Percentiles rank a stretch among this genome's conserved stretches.
These are phyloP conservation scores for Aquilaria sinensis DNA, from an alignment of 345 rosid genomes.

Conservation along the genomic window DNA sequence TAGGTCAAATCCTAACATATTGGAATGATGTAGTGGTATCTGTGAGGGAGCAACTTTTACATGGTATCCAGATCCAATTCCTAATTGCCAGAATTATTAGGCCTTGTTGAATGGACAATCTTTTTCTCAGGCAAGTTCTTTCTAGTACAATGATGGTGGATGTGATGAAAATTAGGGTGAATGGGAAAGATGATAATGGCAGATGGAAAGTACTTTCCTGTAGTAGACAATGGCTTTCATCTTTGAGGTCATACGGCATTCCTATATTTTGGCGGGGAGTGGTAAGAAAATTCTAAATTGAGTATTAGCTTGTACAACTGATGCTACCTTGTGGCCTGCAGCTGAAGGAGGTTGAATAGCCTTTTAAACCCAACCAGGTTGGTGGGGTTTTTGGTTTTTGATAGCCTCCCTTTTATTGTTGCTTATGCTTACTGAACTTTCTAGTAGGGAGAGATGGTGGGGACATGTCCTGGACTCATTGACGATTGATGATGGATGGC, in stretches of 20 bases:
- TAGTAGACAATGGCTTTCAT: no score
- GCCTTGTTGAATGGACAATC: conserved; percentile 15
- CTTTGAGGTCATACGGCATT: no score
- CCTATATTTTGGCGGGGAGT: no score
- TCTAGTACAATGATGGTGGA: conserved; percentile 8
- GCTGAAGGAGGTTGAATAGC: conserved; percentile 8
- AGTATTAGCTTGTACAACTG: no score
- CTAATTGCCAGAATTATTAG: conserved; percentile 14
- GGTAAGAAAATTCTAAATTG: no score
- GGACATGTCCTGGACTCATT: background rate
- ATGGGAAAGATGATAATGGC: background rate
- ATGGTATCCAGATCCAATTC: conserved; percentile 20
- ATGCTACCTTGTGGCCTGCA: conserved; percentile 2
- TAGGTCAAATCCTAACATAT: conserved; percentile 25
- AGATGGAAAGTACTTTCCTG: no score
- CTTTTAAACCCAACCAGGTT: background rate
- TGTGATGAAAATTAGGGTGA: background rate
- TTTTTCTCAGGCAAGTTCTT: conserved; percentile 8
- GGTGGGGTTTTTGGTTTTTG: conserved; percentile 11
- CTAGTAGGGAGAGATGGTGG: conserved; percentile 1
- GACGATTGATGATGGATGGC: conserved; percentile 8
- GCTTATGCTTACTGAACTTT: conserved; percentile 11
- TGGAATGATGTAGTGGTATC: conserved; percentile 18
- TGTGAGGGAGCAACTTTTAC: conserved; percentile 14
- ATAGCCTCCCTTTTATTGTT: conserved; percentile 1